phyloP scores from a whole-genome alignment of 2,329 filamentous ascomycete genomes.

The Pseudopithomyces chartarum region DNA sequence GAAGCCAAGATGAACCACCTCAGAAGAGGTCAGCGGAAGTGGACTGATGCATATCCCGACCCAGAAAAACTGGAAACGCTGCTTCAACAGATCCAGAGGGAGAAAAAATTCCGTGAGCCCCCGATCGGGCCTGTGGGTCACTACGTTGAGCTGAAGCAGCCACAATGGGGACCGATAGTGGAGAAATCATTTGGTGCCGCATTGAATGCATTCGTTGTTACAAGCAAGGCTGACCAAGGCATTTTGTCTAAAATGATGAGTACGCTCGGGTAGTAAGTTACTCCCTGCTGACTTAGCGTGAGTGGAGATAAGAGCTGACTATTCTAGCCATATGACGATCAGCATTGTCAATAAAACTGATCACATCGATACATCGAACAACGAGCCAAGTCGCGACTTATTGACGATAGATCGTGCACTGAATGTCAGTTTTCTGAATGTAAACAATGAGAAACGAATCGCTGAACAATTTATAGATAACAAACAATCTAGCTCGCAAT shows the following conservation, averaged over 20 bases:
- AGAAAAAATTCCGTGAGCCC: conserved; percentile 68
- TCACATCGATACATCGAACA: conserved; percentile 62
- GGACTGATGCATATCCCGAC: conserved; percentile 67
- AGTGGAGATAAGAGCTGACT: conserved; percentile 5
- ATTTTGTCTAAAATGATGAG: conserved; percentile 70
- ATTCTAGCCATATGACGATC: conserved; percentile 57
- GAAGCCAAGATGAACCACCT: conserved; percentile 60
- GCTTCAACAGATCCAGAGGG: conserved; percentile 70
- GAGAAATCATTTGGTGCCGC: conserved; percentile 75
- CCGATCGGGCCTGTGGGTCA: conserved; percentile 86
- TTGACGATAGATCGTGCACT: conserved; percentile 81
- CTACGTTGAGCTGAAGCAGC: conserved; percentile 75
- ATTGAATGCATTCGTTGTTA: conserved; percentile 81
- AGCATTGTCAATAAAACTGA: conserved; percentile 64
- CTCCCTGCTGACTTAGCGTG: not conserved
- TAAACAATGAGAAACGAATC: not conserved
- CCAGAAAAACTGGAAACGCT: conserved; percentile 63
- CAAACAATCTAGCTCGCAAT: conserved; percentile 76
- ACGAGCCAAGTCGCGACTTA: conserved; percentile 75
- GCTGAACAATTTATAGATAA: conserved; percentile 56
- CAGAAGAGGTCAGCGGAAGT: conserved; percentile 60
- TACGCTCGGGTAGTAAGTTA: conserved; percentile 55
- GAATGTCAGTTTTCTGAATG: conserved; percentile 50
- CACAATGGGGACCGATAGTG: conserved; percentile 81
- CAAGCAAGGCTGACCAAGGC: conserved; percentile 75